Conservation (phyloP, 1,284 basidiomycete genomes). For the Boletus sp. region DNA sequence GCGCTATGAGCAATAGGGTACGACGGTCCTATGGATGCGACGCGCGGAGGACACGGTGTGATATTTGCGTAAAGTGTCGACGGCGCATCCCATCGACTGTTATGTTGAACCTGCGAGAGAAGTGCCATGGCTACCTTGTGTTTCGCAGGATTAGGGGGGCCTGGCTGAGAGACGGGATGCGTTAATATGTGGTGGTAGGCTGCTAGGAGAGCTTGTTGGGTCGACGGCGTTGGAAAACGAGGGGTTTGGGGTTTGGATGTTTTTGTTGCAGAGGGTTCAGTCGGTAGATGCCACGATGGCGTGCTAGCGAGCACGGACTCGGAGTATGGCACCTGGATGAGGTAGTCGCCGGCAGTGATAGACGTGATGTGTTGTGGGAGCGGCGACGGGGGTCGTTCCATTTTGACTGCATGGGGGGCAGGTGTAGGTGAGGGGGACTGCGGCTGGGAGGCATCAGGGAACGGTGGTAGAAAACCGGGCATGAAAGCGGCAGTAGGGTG, state of each 20-base stretch:
- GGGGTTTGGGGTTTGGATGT: conserved; percentile 18
- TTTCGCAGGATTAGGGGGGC: conserved; percentile 49
- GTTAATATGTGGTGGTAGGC: conserved; percentile 63
- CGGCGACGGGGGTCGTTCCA: conserved; percentile 32
- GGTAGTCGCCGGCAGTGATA: conserved; percentile 48
- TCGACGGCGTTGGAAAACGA: conserved; percentile 41
- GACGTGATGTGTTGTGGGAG: conserved; percentile 33
- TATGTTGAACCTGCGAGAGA: conserved; percentile 49
- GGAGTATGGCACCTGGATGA: conserved; percentile 63
- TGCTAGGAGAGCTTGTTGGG: conserved; percentile 56
- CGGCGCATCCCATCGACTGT: conserved; percentile 63
- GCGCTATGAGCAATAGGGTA: conserved; percentile 27
- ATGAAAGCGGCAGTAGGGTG: conserved; percentile 18
- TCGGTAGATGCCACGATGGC: conserved; percentile 65
- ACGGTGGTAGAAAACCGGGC: conserved; percentile 38
- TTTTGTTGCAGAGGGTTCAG: conserved; percentile 30
- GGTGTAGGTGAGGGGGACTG: conserved; percentile 34
- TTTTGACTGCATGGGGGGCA: conserved; percentile 31
- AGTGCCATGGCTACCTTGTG: conserved; percentile 70
- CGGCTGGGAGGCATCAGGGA: conserved; percentile 43
- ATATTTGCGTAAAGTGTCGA: conserved; percentile 56
- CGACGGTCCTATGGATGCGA: conserved; percentile 33
- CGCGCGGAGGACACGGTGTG: conserved; percentile 52
- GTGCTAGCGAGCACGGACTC: conserved; percentile 59
- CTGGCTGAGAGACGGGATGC: conserved; percentile 45